Base-by-base conservation (phyloP, 345 rosid species). In the Nasturtium officinale region DNA sequence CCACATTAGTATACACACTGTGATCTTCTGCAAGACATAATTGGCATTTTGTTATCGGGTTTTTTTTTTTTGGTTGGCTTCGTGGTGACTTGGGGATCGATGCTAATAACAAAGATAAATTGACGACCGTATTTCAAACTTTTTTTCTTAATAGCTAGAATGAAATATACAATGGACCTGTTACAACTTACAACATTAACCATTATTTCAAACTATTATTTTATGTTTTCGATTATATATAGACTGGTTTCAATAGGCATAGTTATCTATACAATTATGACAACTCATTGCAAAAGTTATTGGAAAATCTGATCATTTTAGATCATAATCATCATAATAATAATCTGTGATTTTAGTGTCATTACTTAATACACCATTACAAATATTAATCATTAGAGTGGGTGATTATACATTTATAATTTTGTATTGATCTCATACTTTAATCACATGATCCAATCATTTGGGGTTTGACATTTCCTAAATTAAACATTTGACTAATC, bases 361-460 rank as follows among this genome's bases (percentile, higher is more conserved):
- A 73, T 9, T 29, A 29, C 32, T 29, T 29, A 29, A 4, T 29
- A 29, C 6, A 29, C 65, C 51, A 60, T 68, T 60, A 25, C 48
- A 43, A 40, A 43, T 63, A 30, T 60, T 42, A 69, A 75, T 75
- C 50, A 76, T 69, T 61, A 51, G 40, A 61, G 69, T 46, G 65
- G 58, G 23, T 61, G 66, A 62, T 23, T 61, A 45, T 32, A 45
- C 18, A 32, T 56, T 61, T 45, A 45, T 30, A 61, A 21, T 43
- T 46, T 52, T 33, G 57, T 25, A 33, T 23, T 43, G 57, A 25
- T 61, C 11, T 13, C 48, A 40, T 67, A 61, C 32, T 16, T 13
- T 25, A 6, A 69, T 47, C 26, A 43, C 75, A 61, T 76, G 75
- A 35, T 68, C 70, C 43, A 54, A 76, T 76, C 75, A 76, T 69